A percentile compares a stretch with the other conserved stretches of the same genome.
These are phyloP conservation scores for Quercus robur DNA, from an alignment of 306 rosid genomes.

Conservation along the genomic window DNA sequence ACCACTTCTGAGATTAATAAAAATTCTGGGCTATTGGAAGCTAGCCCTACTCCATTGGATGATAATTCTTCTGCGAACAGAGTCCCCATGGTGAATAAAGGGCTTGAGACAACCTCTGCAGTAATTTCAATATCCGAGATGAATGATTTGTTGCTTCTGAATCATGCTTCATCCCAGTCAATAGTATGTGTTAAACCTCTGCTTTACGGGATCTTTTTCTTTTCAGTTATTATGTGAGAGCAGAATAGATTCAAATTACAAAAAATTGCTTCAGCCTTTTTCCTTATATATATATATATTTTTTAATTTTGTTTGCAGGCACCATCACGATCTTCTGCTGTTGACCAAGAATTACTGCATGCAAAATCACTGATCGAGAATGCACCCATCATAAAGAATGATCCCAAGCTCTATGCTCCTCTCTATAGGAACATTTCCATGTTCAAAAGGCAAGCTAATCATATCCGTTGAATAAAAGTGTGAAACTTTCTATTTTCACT, in stretches of 20 bases:
- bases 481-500: background rate
- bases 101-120: constrained; percentile 33
- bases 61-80: constrained; percentile 16
- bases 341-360: constrained; percentile 48
- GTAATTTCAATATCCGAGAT: constrained; percentile 69
- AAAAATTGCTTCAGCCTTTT: constrained; percentile 13
- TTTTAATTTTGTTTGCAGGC: constrained; percentile 35
- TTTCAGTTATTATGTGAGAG: background rate
- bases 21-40: constrained; percentile 31
- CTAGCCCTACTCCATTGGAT: background rate
- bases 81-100: constrained; percentile 25
- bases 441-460: constrained; percentile 59
- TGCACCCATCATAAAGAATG: constrained; percentile 53
- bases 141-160: constrained; percentile 51
- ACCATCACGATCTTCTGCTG: constrained; percentile 46
- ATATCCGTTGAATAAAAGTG: background rate
- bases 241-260: background rate
- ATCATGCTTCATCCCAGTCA: constrained; percentile 35
- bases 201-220: background rate
- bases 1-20: constrained; percentile 14
- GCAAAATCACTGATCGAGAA: constrained; percentile 69
- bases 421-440: constrained; percentile 69
- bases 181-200: constrained; percentile 38
- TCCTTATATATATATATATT: background rate
- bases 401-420: constrained; percentile 61